These are phyloP conservation scores for Russula sp. DNA, from an alignment of 768 basidiomycete species.

Conservation along the genomic window DNA sequence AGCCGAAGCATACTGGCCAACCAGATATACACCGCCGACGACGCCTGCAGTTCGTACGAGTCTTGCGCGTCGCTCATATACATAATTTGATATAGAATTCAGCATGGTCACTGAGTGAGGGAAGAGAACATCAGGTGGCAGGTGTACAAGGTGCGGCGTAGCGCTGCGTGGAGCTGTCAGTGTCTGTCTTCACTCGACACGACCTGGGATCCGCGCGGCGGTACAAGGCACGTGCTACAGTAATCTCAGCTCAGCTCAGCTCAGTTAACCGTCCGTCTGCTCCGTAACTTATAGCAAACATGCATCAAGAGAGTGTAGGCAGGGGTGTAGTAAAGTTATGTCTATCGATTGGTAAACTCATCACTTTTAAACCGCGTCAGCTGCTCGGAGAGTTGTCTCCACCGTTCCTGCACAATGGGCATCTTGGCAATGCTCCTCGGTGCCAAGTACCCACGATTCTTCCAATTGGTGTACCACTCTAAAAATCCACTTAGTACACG, in stretches of 20 bases:
- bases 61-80: slow-evolving; percentile 42
- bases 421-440: slow-evolving; percentile 49
- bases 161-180: neutral
- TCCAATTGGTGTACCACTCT: slow-evolving; percentile 77
- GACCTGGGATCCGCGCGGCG: too few species aligned
- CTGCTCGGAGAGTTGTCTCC: slow-evolving; percentile 58
- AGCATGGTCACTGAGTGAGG: slow-evolving; percentile 34
- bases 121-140: slow-evolving; percentile 9
- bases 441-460: slow-evolving; percentile 72
- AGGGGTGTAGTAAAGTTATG: neutral
- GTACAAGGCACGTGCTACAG: slow-evolving; percentile 5
- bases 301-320: neutral
- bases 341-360: slow-evolving; percentile 32
- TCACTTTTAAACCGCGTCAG: slow-evolving; percentile 47
- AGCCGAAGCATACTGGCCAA: slow-evolving; percentile 53
- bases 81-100: slow-evolving; percentile 39
- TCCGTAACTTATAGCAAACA: neutral
- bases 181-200: too few species aligned
- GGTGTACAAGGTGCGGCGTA: neutral
- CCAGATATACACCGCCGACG: slow-evolving; percentile 56
- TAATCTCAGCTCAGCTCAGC: neutral
- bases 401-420: slow-evolving; percentile 64
- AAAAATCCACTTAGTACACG: neutral
- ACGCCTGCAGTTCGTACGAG: slow-evolving; percentile 47
- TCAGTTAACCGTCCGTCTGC: too few species aligned